Percentiles rank a stretch among this genome's conserved stretches.
Conservation (phyloP, 805 yeast species). For the Sungouiella blattae region DNA sequence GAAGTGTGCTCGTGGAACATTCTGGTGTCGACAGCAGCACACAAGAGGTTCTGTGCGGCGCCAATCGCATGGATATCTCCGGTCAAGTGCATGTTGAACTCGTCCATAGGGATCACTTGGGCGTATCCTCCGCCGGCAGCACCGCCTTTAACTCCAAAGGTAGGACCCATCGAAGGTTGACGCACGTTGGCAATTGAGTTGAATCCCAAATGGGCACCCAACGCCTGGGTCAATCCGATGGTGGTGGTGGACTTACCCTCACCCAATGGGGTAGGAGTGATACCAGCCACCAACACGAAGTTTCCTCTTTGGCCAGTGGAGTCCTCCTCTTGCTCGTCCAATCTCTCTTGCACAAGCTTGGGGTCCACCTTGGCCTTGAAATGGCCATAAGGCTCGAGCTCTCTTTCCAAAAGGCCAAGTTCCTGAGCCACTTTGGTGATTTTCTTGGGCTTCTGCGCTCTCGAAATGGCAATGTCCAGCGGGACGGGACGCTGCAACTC, state of each 20-base stretch:
- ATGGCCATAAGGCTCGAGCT: slow-evolving; percentile 84
- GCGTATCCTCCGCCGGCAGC: slow-evolving; percentile 99
- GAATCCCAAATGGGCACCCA: slow-evolving; percentile 83
- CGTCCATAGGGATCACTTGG: slow-evolving; percentile 98
- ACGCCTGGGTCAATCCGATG: slow-evolving; percentile 93
- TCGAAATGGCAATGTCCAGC: slow-evolving; percentile 83
- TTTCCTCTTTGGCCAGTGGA: slow-evolving; percentile 65
- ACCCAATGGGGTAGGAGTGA: slow-evolving; percentile 97
- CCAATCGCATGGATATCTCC: slow-evolving; percentile 97
- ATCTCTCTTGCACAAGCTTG: slow-evolving; percentile 32
- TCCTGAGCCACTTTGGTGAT: slow-evolving; percentile 74
- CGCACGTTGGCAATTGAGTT: slow-evolving; percentile 91
- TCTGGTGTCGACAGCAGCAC: slow-evolving; percentile 96
- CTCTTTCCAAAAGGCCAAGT: slow-evolving; percentile 72
- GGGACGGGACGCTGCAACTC: slow-evolving; percentile 66
- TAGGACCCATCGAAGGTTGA: slow-evolving; percentile 98
- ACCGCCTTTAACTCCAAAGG: slow-evolving; percentile 98
- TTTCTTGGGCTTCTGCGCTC: slow-evolving; percentile 83
- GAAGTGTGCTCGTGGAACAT: slow-evolving; percentile 93
- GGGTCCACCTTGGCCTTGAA: slow-evolving; percentile 83
- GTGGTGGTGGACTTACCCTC: slow-evolving; percentile 98
- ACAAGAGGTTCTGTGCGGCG: slow-evolving; percentile 87
- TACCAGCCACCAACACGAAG: slow-evolving; percentile 91
- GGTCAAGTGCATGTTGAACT: slow-evolving; percentile 94
- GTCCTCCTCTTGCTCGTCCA: slow-evolving; percentile 68